phyloP scores from a whole-genome alignment of 2,329 filamentous ascomycete genomes.

The Cryphonectria radicalis region DNA sequence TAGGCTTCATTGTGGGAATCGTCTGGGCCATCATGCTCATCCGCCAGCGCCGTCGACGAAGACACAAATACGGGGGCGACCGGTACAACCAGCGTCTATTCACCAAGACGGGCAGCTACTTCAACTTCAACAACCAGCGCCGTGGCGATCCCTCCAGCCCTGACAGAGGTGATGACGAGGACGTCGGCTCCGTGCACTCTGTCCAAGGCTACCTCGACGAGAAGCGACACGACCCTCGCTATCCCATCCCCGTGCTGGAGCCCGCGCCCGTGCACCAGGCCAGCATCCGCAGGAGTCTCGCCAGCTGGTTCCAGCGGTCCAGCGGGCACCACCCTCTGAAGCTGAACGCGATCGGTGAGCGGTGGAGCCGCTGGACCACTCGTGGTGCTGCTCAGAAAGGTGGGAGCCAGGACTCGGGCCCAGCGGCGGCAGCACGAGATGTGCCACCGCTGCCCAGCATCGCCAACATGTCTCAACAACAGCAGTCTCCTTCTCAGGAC shows the following conservation, averaged over 20 bases:
- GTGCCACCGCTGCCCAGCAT: slow-evolving; percentile 21
- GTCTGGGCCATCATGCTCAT: slow-evolving; percentile 21
- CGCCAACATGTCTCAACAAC: slow-evolving; percentile 3
- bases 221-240: slow-evolving; percentile 21
- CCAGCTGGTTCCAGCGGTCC: slow-evolving; percentile 26
- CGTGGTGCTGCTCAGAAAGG: background rate
- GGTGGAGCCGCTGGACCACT: slow-evolving; percentile 10
- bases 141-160: slow-evolving; percentile 2
- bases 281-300: slow-evolving; percentile 21
- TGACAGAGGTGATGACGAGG: background rate
- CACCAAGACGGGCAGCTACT: background rate
- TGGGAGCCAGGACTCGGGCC: background rate
- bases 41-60: slow-evolving; percentile 18
- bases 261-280: slow-evolving; percentile 21
- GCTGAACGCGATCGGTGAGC: slow-evolving; percentile 12
- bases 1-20: slow-evolving; percentile 21
- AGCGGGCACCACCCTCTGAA: slow-evolving; percentile 21
- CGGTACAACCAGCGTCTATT: background rate
- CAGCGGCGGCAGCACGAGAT: background rate
- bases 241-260: slow-evolving; percentile 15
- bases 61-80: background rate
- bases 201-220: slow-evolving; percentile 23
- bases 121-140: slow-evolving; percentile 12
- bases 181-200: background rate
- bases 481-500: background rate